Percentiles rank a stretch among this genome's conserved stretches.
These are phyloP conservation scores for Paraleonurus japonicus DNA, from an alignment of 257 asterid species.

Conservation along the genomic window DNA sequence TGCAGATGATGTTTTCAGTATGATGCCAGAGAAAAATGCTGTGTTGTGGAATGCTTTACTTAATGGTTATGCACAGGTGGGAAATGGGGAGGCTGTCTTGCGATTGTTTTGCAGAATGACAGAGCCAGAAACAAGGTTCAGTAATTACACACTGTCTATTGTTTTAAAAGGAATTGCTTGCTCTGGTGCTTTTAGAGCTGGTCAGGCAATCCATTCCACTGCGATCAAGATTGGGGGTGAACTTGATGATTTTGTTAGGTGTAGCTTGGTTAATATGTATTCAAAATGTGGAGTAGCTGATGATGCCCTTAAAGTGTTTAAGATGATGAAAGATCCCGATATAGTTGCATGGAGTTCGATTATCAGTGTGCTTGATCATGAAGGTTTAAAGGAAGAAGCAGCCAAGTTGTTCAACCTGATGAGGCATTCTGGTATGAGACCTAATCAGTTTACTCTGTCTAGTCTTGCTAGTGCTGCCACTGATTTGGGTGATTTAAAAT, in stretches of 20 bases:
- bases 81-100: slow-evolving; percentile 62
- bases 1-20: slow-evolving; percentile 54
- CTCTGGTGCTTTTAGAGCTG: slow-evolving; percentile 43
- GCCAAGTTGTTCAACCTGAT: slow-evolving; percentile 54
- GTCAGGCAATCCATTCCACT: slow-evolving; percentile 66
- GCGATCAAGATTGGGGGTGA: slow-evolving; percentile 59
- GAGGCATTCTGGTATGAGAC: slow-evolving; percentile 56
- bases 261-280: slow-evolving; percentile 78
- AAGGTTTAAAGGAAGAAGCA: slow-evolving; percentile 73
- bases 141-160: slow-evolving; percentile 62
- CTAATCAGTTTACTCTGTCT: slow-evolving; percentile 77
- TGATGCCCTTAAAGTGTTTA: slow-evolving; percentile 65
- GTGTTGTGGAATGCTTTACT: slow-evolving; percentile 81
- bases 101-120: slow-evolving; percentile 49
- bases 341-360: slow-evolving; percentile 77
- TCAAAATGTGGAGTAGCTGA: slow-evolving; percentile 57
- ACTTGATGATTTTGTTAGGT: slow-evolving; percentile 63
- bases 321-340: slow-evolving; percentile 59
- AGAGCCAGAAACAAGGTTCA: slow-evolving; percentile 58
- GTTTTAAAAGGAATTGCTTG: slow-evolving; percentile 72
- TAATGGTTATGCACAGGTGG: slow-evolving; percentile 75
- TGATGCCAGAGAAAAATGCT: slow-evolving; percentile 65
- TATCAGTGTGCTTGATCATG: slow-evolving; percentile 67
- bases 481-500: slow-evolving; percentile 49
- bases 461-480: slow-evolving; percentile 62